Evolutionary conservation across 192 early-diverging fungal genomes (phyloP), one percentile per base, ranked within the genome.

Genomic region (Podila horticola): DNA sequence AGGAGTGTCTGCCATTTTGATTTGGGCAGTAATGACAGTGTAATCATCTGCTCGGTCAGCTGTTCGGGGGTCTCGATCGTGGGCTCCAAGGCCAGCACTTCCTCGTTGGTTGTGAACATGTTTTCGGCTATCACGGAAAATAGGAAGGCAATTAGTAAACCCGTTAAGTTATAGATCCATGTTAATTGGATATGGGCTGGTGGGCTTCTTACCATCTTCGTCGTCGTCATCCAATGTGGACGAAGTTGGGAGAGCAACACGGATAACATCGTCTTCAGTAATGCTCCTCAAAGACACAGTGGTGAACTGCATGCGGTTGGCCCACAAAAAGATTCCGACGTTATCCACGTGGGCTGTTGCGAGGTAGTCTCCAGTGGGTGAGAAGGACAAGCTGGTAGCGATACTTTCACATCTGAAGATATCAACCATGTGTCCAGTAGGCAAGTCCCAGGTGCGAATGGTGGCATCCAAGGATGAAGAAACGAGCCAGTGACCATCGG

Each of bases 371-470:
- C 97, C 97, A 5, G 86, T 90, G 19, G 96, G 96, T 15, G 97
- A 97, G 62, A 99, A 93, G 5, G 95, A 86, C 24, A 99, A 52
- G 69, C 93, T 95, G 15, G 96, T 96, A 3, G 91, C 90, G 36
- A 97, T 88, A 64, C 91, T 87, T 49, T 90, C 87, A 5, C 94
- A 91, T 33, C 85, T 85, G 85, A 97, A 95, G 55, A 91, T 83
- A 84, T 97, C 97, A 38, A 99, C 89, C 88, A 95, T 84, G 62
- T 94, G 87, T 9, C 96, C 96, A 1, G 95, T 93, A 10, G 97
- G 97, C 62, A 99, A 82, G 84, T 99, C 98, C 97, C 97, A 99
- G 2, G 96, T 97, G 64, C 96, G 90, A 52, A 99, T 87, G 7
- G 93, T 96, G 50, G 90, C 85, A 88, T 99, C 98, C 62, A 95